Conservation (phyloP, 306 rosid genomes). For the Ormosia emarginata region DNA sequence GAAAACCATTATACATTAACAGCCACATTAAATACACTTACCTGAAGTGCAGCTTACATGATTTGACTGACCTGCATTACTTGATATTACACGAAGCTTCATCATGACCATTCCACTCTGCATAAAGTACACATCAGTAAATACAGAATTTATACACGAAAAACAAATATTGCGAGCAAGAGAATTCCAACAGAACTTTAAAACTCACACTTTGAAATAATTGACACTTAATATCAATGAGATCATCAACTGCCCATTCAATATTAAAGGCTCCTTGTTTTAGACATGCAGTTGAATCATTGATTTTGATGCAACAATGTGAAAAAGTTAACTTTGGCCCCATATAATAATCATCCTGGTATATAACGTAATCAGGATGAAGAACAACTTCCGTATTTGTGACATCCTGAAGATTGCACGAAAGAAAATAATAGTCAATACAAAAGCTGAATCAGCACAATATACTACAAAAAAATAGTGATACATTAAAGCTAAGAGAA, state of each 20-base stretch:
- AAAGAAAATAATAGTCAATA: conserved; percentile 25
- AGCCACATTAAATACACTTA: conserved; percentile 35
- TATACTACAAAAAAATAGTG: neutral
- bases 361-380: conserved; percentile 73
- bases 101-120: conserved; percentile 60
- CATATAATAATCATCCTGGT: conserved; percentile 60
- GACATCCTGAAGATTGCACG: conserved; percentile 58
- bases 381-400: conserved; percentile 57
- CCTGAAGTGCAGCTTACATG: conserved; percentile 48
- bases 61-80: conserved; percentile 25
- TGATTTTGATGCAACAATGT: conserved; percentile 52
- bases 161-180: neutral
- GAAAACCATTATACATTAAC: neutral
- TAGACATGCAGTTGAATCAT: conserved; percentile 42
- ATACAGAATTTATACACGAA: conserved; percentile 13
- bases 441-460: conserved; percentile 10
- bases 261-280: conserved; percentile 42
- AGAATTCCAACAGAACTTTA: neutral
- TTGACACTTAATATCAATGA: conserved; percentile 57
- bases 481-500: neutral
- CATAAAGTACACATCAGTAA: conserved; percentile 35
- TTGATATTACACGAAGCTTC: conserved; percentile 24
- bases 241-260: conserved; percentile 73
- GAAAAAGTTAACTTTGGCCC: conserved; percentile 65
- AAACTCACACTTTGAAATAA: conserved; percentile 66